phyloP scores from a whole-genome alignment of 176 grass and related monocot species.

The Triticum timopheevii region DNA sequence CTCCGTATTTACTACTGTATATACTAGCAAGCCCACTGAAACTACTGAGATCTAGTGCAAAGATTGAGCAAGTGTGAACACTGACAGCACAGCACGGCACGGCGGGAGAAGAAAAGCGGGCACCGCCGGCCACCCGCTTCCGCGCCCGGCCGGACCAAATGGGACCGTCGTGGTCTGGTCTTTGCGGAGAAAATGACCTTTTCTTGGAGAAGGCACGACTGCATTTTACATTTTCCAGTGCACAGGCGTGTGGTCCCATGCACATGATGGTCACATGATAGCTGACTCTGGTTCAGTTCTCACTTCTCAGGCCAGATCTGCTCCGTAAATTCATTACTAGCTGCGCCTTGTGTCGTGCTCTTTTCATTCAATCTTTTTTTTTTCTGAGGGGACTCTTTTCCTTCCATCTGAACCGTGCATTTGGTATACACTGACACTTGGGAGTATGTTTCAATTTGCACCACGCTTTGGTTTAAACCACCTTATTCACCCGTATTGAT shows the following conservation, averaged over 20 bases:
- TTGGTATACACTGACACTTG: too few relatives aligned
- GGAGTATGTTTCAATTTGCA: too few relatives aligned
- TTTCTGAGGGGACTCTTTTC: too few relatives aligned
- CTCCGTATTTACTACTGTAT: too few relatives aligned
- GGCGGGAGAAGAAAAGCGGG: background rate
- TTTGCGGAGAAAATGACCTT: conserved; percentile 17
- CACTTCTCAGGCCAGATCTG: too few relatives aligned
- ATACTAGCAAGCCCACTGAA: background rate
- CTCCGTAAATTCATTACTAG: too few relatives aligned
- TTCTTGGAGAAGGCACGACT: background rate
- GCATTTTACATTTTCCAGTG: background rate
- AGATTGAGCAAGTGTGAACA: conserved; percentile 12
- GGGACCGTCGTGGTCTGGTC: conserved; percentile 6
- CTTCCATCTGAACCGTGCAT: too few relatives aligned
- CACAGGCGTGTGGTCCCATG: background rate
- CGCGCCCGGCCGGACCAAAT: background rate
- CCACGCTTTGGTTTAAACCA: too few relatives aligned
- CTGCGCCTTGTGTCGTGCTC: too few relatives aligned
- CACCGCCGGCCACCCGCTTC: background rate
- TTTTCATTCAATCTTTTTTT: too few relatives aligned
- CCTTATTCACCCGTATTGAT: too few relatives aligned
- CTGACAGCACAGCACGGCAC: background rate
- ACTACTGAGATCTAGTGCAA: background rate
- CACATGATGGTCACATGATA: background rate
- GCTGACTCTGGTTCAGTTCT: too few relatives aligned